A percentile compares a stretch with the other conserved stretches of the same genome.
These are phyloP conservation scores for Nothophoma quercina DNA, from an alignment of 2,329 filamentous ascomycete genomes.

Conservation along the genomic window DNA sequence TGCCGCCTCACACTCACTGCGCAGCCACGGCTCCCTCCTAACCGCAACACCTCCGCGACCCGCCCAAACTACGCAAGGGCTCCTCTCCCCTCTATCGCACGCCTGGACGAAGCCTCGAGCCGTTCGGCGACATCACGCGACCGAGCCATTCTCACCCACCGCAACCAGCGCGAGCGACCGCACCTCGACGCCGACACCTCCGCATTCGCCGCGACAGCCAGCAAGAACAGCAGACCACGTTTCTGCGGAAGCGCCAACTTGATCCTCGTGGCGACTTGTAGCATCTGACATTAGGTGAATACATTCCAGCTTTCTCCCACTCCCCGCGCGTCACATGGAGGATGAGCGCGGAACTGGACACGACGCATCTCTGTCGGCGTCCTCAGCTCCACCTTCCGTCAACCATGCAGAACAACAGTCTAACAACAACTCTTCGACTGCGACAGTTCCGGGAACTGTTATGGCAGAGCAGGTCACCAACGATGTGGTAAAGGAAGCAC, in stretches of 20 bases:
- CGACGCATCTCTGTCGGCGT: constrained; percentile 29
- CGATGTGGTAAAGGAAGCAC: constrained; percentile 75
- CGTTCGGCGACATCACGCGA: constrained; percentile 35
- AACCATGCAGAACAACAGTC: constrained; percentile 40
- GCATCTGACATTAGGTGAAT: constrained; percentile 52
- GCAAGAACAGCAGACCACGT: constrained; percentile 41
- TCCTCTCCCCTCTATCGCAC: constrained; percentile 31
- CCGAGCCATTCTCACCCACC: constrained; percentile 18
- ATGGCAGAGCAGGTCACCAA: constrained; percentile 75
- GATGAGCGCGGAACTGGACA: constrained; percentile 28
- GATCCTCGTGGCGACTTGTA: constrained; percentile 48
- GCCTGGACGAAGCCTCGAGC: constrained; percentile 33
- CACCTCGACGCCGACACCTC: constrained; percentile 40
- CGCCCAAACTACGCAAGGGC: constrained; percentile 42
- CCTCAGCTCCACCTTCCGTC: constrained; percentile 19
- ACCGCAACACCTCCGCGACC: constrained; percentile 39
- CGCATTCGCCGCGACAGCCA: constrained; percentile 43
- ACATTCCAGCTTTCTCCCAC: constrained; percentile 35
- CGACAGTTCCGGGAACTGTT: constrained; percentile 66
- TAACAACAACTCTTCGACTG: constrained; percentile 42
- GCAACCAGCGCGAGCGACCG: constrained; percentile 24
- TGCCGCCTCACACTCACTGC: constrained; percentile 27
- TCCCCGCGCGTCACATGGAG: constrained; percentile 32
- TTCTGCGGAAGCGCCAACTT: constrained; percentile 52
- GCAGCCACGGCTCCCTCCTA: constrained; percentile 29